Evolutionary conservation across 164 flowering plant species (phyloP), one percentile per base, ranked within the genome.

Genomic region (Amborella trichopoda): DNA sequence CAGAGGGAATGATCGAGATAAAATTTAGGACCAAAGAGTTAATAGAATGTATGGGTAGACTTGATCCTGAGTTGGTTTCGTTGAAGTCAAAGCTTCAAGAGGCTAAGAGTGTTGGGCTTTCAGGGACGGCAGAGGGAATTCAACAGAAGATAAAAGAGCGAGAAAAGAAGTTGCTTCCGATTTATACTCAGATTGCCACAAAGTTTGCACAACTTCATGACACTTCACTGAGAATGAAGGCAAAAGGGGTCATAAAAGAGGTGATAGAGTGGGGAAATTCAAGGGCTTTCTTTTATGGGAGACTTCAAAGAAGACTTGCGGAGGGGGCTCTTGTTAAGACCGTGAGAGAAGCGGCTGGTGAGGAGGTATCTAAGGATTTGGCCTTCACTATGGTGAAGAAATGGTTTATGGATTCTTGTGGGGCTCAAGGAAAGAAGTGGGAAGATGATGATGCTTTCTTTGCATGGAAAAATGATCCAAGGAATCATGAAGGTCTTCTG

Each of bases 1-100:
- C 99, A 0, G 96, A 88, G 62, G 99, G 99, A 27, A 69, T 85
- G 86, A 85, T 93, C 5, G 99, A 93, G 75, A 88, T 93, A 58
- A 93, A 83, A 62, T 93, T 93, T 44, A 60, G 96, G 60, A 66
- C 73, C 10, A 81, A 60, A 45, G 97, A 93, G 61, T 66, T 88
- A 34, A 55, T 81, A 16, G 95, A 88, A 44, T 81, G 94, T 71
- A 93, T 93, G 99, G 85, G 83, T 22, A 69, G 99, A 66, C 81
- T 88, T 20, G 96, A 93, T 52, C 80, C 55, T 34, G 74, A 68
- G 52, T 72, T 93, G 48, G 71, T 77, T 38, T 44, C 49, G 58
- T 65, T 88, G 42, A 88, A 72, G 60, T 67, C 49, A n/a, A 68
- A 71, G 55, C 80, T 87, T 52, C 68, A 64, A 53, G 83, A 67